Evolutionary conservation across 805 yeast species (phyloP).

Genomic region (Saccharomycopsis fodiens): DNA sequence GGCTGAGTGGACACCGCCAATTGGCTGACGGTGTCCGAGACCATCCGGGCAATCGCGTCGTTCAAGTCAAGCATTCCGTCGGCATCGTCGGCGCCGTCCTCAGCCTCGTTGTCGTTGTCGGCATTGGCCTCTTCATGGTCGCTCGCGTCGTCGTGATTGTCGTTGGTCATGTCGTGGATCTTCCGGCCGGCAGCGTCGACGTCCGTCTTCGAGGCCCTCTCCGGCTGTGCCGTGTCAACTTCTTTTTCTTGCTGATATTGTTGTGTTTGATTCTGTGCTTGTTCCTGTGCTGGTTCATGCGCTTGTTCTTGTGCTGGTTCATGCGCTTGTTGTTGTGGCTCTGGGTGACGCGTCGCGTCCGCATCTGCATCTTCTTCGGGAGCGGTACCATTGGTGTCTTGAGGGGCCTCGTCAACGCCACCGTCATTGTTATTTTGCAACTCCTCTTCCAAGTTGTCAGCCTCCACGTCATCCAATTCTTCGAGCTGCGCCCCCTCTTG

Average conservation of each 20-base stretch:
- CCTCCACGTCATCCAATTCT: too few species aligned
- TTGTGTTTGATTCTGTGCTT: background rate
- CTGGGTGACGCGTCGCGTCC: too few species aligned
- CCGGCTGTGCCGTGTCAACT: background rate
- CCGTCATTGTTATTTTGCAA: too few species aligned
- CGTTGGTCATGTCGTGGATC: background rate
- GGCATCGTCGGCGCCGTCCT: background rate
- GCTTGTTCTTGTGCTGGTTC: background rate
- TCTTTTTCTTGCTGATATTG: background rate
- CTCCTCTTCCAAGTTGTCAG: background rate
- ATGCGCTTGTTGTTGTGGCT: too few species aligned
- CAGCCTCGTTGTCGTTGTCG: background rate
- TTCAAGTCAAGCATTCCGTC: conserved; percentile 1
- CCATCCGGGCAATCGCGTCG: conserved; percentile 14
- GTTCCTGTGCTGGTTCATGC: background rate
- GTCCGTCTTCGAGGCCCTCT: background rate
- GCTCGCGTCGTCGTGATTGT: background rate
- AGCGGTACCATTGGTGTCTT: too few species aligned
- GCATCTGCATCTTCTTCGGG: too few species aligned
- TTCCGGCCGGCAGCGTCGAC: background rate
- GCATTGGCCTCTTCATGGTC: background rate
- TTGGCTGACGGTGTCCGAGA: conserved; percentile 13
- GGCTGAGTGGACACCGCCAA: background rate
- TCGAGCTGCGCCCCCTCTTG: conserved; percentile 1
- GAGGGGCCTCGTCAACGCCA: too few species aligned